phyloP scores from a whole-genome alignment of 2,329 filamentous ascomycete genomes.

The Macrophomina tecta region DNA sequence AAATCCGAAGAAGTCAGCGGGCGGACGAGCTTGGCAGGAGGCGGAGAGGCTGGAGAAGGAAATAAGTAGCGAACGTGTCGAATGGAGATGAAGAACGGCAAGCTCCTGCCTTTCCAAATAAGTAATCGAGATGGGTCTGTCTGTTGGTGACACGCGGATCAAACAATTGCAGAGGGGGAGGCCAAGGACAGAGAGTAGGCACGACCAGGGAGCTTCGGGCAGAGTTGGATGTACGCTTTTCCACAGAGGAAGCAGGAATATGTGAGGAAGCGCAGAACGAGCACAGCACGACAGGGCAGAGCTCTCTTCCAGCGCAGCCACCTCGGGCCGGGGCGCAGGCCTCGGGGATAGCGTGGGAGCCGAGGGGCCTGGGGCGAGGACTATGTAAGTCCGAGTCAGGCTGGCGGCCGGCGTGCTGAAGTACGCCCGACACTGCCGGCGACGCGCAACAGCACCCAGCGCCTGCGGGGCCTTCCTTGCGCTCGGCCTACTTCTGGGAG shows the following conservation, averaged over 20 bases:
- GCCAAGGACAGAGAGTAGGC: neutral
- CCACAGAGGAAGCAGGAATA: neutral
- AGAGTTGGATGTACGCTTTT: neutral
- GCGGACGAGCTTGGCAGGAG: too few relatives aligned
- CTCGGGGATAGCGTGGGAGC: neutral
- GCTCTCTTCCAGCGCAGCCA: neutral
- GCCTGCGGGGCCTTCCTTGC: neutral
- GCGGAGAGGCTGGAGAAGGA: too few relatives aligned
- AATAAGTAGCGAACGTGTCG: too few relatives aligned
- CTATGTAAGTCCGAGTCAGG: slow-evolving; percentile 12
- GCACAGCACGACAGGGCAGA: neutral
- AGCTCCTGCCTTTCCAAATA: neutral
- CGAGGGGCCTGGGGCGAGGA: too few relatives aligned
- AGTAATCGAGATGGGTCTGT: neutral
- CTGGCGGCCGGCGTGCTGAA: neutral
- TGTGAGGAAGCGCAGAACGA: neutral
- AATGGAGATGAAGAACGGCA: neutral
- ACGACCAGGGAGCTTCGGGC: neutral
- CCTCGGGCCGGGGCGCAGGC: neutral
- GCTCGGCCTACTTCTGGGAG: neutral
- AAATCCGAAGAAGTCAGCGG: too few relatives aligned
- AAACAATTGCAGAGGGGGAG: neutral
- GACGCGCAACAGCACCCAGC: neutral
- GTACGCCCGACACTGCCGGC: slow-evolving; percentile 7
- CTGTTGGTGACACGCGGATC: neutral